Conservation (phyloP, 768 basidiomycete species). For the Rhodotorula paludigena region DNA sequence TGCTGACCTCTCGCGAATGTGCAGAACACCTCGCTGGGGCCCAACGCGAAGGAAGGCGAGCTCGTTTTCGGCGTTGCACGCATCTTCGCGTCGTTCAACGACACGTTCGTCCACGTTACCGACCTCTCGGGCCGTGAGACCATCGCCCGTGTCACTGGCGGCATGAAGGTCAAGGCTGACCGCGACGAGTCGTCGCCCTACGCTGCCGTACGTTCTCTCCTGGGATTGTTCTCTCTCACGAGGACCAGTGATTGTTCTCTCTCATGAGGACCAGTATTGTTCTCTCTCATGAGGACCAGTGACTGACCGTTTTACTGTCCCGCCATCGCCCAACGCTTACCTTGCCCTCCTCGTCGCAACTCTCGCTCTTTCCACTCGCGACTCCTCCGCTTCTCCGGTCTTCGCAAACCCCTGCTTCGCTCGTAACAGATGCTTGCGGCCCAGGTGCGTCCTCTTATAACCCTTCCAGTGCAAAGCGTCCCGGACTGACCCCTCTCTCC, state of each 20-base stretch:
- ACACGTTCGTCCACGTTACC: constrained; percentile 98
- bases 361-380: too few species aligned
- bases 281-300: background rate
- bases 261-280: too few species aligned
- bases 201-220: constrained; percentile 40
- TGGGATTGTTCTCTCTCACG: background rate
- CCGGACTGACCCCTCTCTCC: constrained; percentile 59
- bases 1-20: too few species aligned
- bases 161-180: constrained; percentile 99
- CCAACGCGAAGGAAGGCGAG: constrained; percentile 92
- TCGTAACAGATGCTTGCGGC: constrained; percentile 3
- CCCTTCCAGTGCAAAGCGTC: constrained; percentile 55
- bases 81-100: constrained; percentile 97
- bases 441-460: background rate
- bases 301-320: background rate
- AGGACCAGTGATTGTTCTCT: background rate
- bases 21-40: constrained; percentile 71
- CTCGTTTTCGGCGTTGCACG: constrained; percentile 96
- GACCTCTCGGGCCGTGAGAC: constrained; percentile 99
- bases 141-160: constrained; percentile 96
- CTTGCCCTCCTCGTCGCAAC: background rate
- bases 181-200: constrained; percentile 87
- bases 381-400: too few species aligned
- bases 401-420: too few species aligned
- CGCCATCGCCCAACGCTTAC: too few species aligned